Conservation (phyloP, 805 yeast genomes). For the Starmerella sp. region DNA sequence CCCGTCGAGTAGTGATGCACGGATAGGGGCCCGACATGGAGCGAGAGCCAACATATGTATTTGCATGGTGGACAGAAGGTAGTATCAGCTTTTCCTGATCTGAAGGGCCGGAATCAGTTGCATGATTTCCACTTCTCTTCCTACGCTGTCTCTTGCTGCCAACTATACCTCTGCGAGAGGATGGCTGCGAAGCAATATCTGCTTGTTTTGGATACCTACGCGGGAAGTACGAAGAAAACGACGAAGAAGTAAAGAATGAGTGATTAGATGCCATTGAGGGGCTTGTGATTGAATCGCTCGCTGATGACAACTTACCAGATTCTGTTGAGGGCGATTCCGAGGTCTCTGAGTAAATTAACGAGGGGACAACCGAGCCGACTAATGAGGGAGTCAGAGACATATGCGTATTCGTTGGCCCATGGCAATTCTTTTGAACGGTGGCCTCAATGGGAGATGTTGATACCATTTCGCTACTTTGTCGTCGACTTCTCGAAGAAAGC, state of each 20-base stretch:
- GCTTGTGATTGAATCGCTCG: not conserved
- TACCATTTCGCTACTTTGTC: not conserved
- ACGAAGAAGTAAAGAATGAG: not conserved
- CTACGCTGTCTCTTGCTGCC: not conserved
- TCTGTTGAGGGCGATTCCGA: not conserved
- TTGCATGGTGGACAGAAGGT: conserved; percentile 5
- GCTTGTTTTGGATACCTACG: not conserved
- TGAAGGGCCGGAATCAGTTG: not conserved
- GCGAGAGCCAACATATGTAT: conserved; percentile 5
- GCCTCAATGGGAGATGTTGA: not conserved
- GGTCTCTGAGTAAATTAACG: not conserved
- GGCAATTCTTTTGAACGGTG: not conserved
- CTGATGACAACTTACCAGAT: not conserved
- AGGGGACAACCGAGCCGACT: not conserved
- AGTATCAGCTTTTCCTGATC: not conserved
- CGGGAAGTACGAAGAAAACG: not conserved
- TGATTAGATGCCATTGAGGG: not conserved
- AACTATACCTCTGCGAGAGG: not conserved
- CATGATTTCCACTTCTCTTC: too few species aligned
- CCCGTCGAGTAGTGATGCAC: not conserved
- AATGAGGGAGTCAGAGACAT: not conserved
- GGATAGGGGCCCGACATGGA: conserved; percentile 17
- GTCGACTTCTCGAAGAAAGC: not conserved
- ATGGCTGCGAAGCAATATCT: not conserved
- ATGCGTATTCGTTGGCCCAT: not conserved